Evolutionary conservation across 2,329 filamentous ascomycete genomes (phyloP).

Genomic region (Cercospora brassicicola): DNA sequence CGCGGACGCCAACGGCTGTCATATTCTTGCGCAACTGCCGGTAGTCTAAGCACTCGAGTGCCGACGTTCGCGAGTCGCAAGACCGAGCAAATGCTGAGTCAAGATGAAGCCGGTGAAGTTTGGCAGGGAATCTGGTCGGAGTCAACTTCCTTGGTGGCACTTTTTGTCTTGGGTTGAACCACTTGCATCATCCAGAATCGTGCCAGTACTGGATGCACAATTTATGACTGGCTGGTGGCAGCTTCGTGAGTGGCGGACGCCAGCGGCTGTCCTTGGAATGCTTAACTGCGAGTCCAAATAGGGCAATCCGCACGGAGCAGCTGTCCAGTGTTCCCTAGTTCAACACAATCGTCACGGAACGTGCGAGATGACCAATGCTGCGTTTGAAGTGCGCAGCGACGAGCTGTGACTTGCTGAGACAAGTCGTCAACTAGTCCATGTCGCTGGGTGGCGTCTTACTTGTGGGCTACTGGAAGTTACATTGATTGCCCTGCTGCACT

Average conservation of each 20-base stretch:
- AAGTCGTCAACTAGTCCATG: conserved; percentile 3
- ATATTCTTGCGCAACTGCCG: conserved; percentile 1
- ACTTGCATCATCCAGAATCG: background rate
- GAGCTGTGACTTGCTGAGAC: background rate
- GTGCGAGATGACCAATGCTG: background rate
- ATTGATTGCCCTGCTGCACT: background rate
- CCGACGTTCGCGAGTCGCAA: background rate
- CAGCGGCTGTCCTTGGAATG: conserved; percentile 7
- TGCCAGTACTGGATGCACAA: background rate
- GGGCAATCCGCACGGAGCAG: background rate
- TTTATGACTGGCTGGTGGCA: background rate
- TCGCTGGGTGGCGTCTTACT: conserved; percentile 8
- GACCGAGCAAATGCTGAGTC: background rate
- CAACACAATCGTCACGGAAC: background rate
- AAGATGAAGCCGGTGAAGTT: background rate
- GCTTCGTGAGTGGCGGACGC: background rate
- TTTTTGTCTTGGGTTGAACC: background rate
- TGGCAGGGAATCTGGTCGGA: background rate
- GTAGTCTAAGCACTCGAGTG: conserved; percentile 12
- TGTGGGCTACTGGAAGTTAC: background rate
- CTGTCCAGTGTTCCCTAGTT: background rate
- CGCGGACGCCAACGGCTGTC: conserved; percentile 13
- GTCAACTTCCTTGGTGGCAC: background rate
- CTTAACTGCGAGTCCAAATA: conserved; percentile 7
- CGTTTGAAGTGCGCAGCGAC: background rate